Base-by-base conservation (phyloP, 352 stramenopile genomes). In the Globisporangium paddicum region DNA sequence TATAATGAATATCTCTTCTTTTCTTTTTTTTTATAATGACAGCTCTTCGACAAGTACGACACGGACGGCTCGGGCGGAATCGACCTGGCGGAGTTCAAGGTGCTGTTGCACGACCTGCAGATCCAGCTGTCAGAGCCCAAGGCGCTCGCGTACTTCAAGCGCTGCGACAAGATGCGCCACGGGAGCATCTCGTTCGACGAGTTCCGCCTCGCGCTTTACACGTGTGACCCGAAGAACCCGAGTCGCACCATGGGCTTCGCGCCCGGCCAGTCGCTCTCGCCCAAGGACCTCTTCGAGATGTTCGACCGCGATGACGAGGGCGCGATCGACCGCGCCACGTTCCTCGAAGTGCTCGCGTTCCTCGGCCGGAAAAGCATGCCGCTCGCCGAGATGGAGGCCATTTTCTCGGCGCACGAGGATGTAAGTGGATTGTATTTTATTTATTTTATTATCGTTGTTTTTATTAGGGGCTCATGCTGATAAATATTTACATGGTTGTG, bases 11-110 rank as follows among this genome's bases (percentile, higher is more conserved):
- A n/a, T n/a, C n/a, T n/a, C n/a, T n/a, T n/a, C n/a, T n/a, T n/a
- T n/a, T n/a, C n/a, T n/a, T n/a, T n/a, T n/a, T n/a, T n/a, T n/a
- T n/a, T n/a, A n/a, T n/a, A 32, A 32, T 32, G 10, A 16, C 59
- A 93, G 84, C 72, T 93, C 34, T 93, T 93, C 52, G 73, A 89
- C 60, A 90, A 93, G 54, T 93, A 92, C 63, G 82, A 93, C 62
- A 57, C 72, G 10, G 84, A 93, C 38, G 73, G 75, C 14, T 92
- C 82, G 3, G 84, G 82, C 6, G 82, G 82, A 23, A 92, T 93
- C 35, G 82, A 91, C 60, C 69, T 89, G 30, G 67, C 87, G 3
- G 84, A 93, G 67, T 93, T 93, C 67, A 82, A 78, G 44, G 68
- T 90, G 21, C 65, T 93, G 18, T 66, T 93, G 32, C 51, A 62